Conservation (phyloP, 1,139 yeast genomes). For the Geotrichum carabidarum region DNA sequence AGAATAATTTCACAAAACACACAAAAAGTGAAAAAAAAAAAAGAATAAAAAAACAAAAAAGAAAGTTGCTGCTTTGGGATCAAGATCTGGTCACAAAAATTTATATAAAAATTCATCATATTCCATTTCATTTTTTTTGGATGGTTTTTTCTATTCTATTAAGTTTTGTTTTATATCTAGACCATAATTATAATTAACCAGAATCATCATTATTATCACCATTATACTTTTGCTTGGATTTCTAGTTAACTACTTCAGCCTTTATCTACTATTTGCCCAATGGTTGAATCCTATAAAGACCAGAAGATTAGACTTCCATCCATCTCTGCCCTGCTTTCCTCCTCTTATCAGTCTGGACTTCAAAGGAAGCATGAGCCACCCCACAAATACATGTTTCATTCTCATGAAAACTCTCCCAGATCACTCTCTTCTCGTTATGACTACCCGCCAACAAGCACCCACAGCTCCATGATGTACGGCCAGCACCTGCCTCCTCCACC, state of each 20-base stretch:
- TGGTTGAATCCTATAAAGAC: background rate
- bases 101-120: too few species aligned
- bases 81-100: background rate
- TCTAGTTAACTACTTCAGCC: too few species aligned
- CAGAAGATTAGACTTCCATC: conserved; percentile 9
- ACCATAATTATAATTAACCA: background rate
- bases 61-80: background rate
- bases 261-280: too few species aligned
- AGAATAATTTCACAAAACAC: background rate
- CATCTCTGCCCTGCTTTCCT: conserved; percentile 11
- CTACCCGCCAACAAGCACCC: background rate
- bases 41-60: background rate
- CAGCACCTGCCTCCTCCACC: background rate
- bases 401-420: background rate
- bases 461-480: background rate
- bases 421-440: background rate
- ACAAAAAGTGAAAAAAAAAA: too few species aligned
- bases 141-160: too few species aligned
- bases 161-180: background rate
- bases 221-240: too few species aligned
- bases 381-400: background rate
- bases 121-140: background rate
- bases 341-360: background rate
- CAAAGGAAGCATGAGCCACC: background rate
- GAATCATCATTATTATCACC: background rate